Base-by-base conservation (phyloP, 1,139 yeast species). In the Sugiyamaella novakii region DNA sequence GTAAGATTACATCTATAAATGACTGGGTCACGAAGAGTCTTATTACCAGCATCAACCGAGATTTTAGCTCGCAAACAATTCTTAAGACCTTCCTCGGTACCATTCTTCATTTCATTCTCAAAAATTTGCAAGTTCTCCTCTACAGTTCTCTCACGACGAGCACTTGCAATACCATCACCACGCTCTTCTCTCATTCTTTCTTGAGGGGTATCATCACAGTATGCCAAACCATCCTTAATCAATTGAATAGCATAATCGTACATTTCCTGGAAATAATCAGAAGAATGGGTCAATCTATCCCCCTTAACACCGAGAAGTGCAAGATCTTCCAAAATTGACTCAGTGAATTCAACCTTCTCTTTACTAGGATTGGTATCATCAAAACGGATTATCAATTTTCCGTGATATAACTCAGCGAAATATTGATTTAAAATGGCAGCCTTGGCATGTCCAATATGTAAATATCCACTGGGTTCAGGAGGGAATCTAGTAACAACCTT, bases 401-500 rank as follows among this genome's bases (percentile, higher is more conserved):
- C 98, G 64, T 91, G 85, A 76, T 89, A 91, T 63, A 81, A 84
- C 62, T 87, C 84, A 48, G 98, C 98, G 73, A 91, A 91, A 74
- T 88, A 91, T 73, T 91, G 94, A 75, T 92, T 92, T 66, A 92
- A 79, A 54, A 92, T 77, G 48, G 98, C 98, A 50, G 98, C 98
- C 73, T 92, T 92, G 56, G 96, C 97, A 67, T 92, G 98, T 61
- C 98, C 98, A 72, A 84, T 92, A 79, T 84, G 92, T 69, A 92
- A 78, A 72, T 88, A 91, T 75, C 98, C 98, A 73, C 95, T 86
- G 47, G 85, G 85, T 69, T 80, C 85, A 56, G 95, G 95, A 59
- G 98, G 98, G 82, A 92, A 92, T 74, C 98, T 86, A 48, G 98
- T 92, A 50, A 92, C 98, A 51, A 92, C 98, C 70, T 89, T 76